These are phyloP conservation scores for Lepidium campestre DNA, from an alignment of 441 rosid species.

Conservation along the genomic window DNA sequence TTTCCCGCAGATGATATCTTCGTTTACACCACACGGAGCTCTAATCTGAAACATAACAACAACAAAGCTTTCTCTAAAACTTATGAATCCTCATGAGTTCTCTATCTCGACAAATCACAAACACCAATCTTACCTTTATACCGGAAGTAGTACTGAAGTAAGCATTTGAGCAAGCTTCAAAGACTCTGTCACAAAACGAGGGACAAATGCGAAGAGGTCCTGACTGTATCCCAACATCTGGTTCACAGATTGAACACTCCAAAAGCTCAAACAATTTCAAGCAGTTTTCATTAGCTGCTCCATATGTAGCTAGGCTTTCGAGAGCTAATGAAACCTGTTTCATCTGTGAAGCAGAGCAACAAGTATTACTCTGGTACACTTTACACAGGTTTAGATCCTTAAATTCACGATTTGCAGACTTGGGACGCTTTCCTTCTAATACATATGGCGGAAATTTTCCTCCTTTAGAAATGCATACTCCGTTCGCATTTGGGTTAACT, in stretches of 20 bases:
- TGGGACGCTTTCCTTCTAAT: conserved; percentile 54
- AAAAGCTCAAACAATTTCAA: conserved; percentile 62
- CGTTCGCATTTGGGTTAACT: conserved; percentile 15
- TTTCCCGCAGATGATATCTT: conserved; percentile 65
- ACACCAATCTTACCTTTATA: conserved; percentile 36
- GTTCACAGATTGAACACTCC: conserved; percentile 78
- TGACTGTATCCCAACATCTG: conserved; percentile 49
- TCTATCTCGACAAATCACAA: background rate
- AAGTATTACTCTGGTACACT: conserved; percentile 55
- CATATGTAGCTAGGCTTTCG: conserved; percentile 53
- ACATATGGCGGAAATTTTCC: conserved; percentile 50
- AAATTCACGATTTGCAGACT: conserved; percentile 41
- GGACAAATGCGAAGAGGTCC: conserved; percentile 60
- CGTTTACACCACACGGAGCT: conserved; percentile 67
- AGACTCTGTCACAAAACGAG: conserved; percentile 62
- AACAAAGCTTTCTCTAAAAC: background rate
- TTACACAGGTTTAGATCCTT: conserved; percentile 66
- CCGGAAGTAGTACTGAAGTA: conserved; percentile 63
- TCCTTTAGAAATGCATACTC: conserved; percentile 55
- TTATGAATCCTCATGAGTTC: background rate
- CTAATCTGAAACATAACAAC: conserved; percentile 42
- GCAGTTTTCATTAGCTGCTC: conserved; percentile 62
- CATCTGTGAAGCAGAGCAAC: conserved; percentile 67
- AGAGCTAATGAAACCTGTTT: conserved; percentile 51
- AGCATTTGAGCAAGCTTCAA: conserved; percentile 61